Base-by-base conservation (phyloP, 2,329 filamentous ascomycete species). In the Chrysoporthe austroafricana region DNA sequence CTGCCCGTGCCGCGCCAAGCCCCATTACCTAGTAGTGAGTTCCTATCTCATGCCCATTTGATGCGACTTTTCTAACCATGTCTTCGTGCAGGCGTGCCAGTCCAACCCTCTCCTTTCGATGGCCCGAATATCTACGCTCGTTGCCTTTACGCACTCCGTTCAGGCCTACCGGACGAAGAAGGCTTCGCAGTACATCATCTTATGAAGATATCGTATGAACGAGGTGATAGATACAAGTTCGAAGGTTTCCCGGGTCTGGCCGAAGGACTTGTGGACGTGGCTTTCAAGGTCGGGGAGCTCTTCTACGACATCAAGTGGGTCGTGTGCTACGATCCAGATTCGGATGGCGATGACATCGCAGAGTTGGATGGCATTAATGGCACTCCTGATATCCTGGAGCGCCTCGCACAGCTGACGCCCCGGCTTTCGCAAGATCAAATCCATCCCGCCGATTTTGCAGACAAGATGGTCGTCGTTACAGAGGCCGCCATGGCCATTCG, bases 211-310 rank as follows among this genome's bases (percentile, higher is more conserved):
- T 97, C 94, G 0, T 96, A 91, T 75, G 94, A 98, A 78, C 88
- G 94, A 56, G 95, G 95, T 58, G 96, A 98, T 77, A 97, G 97
- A 78, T 97, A 97, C 80, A 91, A 93, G 69, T 97, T 98, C 72
- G 94, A 97, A 73, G 92, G 93, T 5, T 98, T 97, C 73, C 91
- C 92, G 1, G 90, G 93, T 11, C 85, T 99, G 39, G 93, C 93
- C 0, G 96, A 98, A 78, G 92, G 92, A 3, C 85, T 99, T 11
- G 89, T 97, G 66, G 91, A 94, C 70, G 96, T 96, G 75, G 90
- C 91, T 1, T 83, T 97, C 62, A 88, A 94, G 70, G 86, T 97
- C 52, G 91, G 91, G 66, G 86, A 84, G 59, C 80, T 97, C 14
- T 96, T 94, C 79, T 96, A 94, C 75, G 85, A 96, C 63, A 86